These are phyloP conservation scores for Globisporangium spinosum DNA, from an alignment of 352 stramenopile genomes.

Conservation along the genomic window DNA sequence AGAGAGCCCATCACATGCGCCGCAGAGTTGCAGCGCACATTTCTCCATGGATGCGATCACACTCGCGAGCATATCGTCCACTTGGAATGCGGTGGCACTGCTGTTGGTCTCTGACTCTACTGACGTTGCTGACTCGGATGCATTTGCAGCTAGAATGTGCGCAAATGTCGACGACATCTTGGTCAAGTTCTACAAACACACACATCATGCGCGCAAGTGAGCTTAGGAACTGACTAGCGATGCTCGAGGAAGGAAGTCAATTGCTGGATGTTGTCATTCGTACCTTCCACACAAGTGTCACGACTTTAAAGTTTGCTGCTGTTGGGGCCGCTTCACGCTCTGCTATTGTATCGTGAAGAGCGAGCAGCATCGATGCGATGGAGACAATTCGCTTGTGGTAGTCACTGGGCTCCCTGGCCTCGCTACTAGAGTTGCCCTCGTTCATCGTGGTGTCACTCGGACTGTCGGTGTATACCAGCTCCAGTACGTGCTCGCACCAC, in stretches of 20 bases:
- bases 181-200: conserved; percentile 31
- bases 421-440: neutral
- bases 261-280: neutral
- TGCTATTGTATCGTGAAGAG: conserved; percentile 13
- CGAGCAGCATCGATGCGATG: conserved; percentile 14
- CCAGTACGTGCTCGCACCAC: conserved; percentile 14
- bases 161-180: conserved; percentile 36
- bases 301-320: conserved; percentile 29
- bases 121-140: neutral
- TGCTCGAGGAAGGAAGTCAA: neutral
- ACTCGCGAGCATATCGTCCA: conserved; percentile 29
- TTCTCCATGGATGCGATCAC: conserved; percentile 31
- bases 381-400: neutral
- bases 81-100: conserved; percentile 20
- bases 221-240: neutral
- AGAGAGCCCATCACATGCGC: neutral
- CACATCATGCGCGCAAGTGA: neutral
- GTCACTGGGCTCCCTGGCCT: neutral
- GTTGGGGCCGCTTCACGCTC: neutral
- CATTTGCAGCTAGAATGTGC: conserved; percentile 8
- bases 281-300: conserved; percentile 57
- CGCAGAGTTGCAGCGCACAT: conserved; percentile 20
- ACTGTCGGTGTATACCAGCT: conserved; percentile 3
- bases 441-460: neutral
- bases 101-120: neutral